A percentile compares a stretch with the other conserved stretches of the same genome.
phyloP scores from a whole-genome alignment of 2,329 filamentous ascomycete species.

The Trichoderma harzianum region DNA sequence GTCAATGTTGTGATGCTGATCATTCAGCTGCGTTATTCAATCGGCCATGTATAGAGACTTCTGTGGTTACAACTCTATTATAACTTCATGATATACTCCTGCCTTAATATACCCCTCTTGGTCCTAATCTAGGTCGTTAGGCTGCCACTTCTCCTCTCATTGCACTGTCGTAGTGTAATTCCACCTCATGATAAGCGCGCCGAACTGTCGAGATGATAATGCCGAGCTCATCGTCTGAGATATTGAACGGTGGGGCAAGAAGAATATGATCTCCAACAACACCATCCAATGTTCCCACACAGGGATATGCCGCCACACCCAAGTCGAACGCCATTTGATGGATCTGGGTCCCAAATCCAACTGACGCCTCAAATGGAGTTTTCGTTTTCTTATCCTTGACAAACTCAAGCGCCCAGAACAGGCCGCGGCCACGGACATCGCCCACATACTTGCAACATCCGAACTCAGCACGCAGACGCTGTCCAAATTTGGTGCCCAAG shows the following conservation, averaged over 20 bases:
- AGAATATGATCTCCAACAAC: constrained; percentile 58
- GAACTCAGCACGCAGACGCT: constrained; percentile 27
- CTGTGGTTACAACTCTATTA: neutral
- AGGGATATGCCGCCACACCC: constrained; percentile 55
- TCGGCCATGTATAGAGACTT: neutral
- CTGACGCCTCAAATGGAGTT: constrained; percentile 30
- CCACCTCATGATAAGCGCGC: neutral
- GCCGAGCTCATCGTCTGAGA: neutral
- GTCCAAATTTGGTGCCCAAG: neutral
- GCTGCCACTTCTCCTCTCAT: neutral
- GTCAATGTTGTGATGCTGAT: neutral
- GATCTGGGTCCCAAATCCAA: neutral
- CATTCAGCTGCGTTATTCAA: neutral
- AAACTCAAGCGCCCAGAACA: constrained; percentile 49
- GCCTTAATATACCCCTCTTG: neutral
- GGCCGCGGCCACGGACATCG: constrained; percentile 57
- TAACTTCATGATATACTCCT: neutral
- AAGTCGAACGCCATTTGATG: constrained; percentile 13
- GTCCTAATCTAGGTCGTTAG: neutral
- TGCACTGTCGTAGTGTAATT: neutral
- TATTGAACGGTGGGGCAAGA: neutral
- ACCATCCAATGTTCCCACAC: constrained; percentile 57
- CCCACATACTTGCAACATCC: constrained; percentile 50
- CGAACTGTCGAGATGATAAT: neutral
- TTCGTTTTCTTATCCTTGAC: constrained; percentile 37